A percentile compares a stretch with the other conserved stretches of the same genome.
Conservation (phyloP, 179 eudicot species). For the Vitellaria paradoxa region DNA sequence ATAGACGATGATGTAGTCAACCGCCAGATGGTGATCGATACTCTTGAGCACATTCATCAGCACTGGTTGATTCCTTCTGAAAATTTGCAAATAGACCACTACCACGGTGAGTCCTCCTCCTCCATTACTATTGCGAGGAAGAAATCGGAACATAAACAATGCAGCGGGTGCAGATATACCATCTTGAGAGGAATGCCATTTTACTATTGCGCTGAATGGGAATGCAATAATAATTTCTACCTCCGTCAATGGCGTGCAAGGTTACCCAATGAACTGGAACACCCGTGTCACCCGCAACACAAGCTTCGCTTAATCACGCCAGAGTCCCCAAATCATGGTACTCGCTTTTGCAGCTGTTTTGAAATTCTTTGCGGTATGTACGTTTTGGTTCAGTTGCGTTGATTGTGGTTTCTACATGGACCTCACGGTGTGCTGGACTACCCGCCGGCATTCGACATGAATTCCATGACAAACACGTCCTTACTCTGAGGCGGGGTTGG, state of each 20-base stretch:
- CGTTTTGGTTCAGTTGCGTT: background rate
- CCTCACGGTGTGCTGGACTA: background rate
- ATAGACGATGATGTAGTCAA: background rate
- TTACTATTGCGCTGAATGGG: background rate
- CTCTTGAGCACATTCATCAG: background rate
- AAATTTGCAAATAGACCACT: background rate
- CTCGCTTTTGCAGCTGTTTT: background rate
- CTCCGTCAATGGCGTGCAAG: background rate
- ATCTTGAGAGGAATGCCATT: background rate
- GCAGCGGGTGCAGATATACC: background rate
- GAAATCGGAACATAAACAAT: background rate
- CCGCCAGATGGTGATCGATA: too few relatives aligned
- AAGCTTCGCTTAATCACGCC: background rate
- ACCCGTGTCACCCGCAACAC: background rate
- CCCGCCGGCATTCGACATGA: background rate
- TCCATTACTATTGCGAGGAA: background rate
- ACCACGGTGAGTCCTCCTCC: background rate
- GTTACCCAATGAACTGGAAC: background rate
- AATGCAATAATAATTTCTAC: background rate
- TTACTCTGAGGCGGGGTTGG: background rate
- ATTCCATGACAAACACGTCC: background rate
- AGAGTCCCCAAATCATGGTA: too few relatives aligned
- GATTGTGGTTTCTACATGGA: background rate
- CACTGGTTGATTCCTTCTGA: background rate
- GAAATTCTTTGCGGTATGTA: background rate